Conservation (phyloP, 768 basidiomycete species). For the Calocera viscosa region DNA sequence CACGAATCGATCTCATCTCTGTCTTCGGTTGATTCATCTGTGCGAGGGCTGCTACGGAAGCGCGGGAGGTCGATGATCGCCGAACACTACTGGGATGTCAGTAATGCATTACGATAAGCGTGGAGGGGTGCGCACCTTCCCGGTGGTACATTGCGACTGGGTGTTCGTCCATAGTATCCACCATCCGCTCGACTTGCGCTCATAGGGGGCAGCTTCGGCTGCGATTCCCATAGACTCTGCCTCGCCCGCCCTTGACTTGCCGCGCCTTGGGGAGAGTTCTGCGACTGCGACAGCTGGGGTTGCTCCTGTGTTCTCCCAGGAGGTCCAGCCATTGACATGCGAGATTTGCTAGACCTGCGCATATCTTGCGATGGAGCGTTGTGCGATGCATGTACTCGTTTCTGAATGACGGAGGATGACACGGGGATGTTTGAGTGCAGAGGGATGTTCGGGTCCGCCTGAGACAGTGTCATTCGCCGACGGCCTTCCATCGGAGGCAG, state of each 20-base stretch:
- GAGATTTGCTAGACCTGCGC: slow-evolving; percentile 17
- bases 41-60: slow-evolving; percentile 32
- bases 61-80: slow-evolving; percentile 59
- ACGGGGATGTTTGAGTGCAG: slow-evolving; percentile 56
- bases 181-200: slow-evolving; percentile 49
- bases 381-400: slow-evolving; percentile 23
- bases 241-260: slow-evolving; percentile 34
- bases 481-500: slow-evolving; percentile 22
- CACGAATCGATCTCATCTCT: slow-evolving; percentile 68
- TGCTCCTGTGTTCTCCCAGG: slow-evolving; percentile 48
- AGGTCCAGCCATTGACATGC: slow-evolving; percentile 66
- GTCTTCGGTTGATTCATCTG: slow-evolving; percentile 46
- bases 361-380: slow-evolving; percentile 29
- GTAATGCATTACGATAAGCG: slow-evolving; percentile 11
- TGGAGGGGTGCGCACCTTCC: slow-evolving; percentile 33
- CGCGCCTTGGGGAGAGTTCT: slow-evolving; percentile 39
- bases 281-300: slow-evolving; percentile 19
- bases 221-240: slow-evolving; percentile 45
- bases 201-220: slow-evolving; percentile 54
- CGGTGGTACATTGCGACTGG: slow-evolving; percentile 38
- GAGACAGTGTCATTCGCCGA: slow-evolving; percentile 20
- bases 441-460: slow-evolving; percentile 19
- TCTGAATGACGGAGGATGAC: slow-evolving; percentile 59
- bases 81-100: slow-evolving; percentile 44
- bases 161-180: slow-evolving; percentile 54